Evolutionary conservation across 768 basidiomycete species (phyloP).

Genomic region (Kwoniella dendrophila): DNA sequence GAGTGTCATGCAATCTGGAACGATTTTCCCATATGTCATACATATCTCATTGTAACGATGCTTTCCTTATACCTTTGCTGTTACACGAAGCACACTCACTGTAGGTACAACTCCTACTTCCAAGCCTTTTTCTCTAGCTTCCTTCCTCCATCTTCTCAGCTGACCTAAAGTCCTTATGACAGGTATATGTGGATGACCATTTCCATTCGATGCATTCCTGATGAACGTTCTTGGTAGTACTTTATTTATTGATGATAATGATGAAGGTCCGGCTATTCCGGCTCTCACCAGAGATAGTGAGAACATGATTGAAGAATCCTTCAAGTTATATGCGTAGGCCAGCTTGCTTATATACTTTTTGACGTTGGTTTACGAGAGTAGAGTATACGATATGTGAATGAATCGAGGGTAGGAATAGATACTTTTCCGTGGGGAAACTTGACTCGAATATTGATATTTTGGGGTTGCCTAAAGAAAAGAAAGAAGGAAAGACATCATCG

Average conservation of each 20-base stretch:
- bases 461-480: neutral
- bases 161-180: constrained; percentile 50
- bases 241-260: neutral
- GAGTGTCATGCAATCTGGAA: too few species aligned
- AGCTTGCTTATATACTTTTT: neutral
- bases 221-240: neutral
- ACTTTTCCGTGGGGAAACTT: neutral
- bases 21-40: neutral
- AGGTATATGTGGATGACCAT: constrained; percentile 38
- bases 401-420: neutral
- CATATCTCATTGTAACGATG: neutral
- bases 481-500: neutral
- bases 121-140: constrained; percentile 64
- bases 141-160: constrained; percentile 66
- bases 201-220: neutral
- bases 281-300: neutral
- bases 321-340: neutral
- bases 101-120: constrained; percentile 94
- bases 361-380: neutral
- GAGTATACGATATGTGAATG: too few species aligned
- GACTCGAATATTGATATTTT: neutral
- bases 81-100: constrained; percentile 23
- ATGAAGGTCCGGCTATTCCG: constrained; percentile 2
- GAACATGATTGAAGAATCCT: neutral
- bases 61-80: too few species aligned